Percentiles rank a stretch among this genome's conserved stretches.
Conservation (phyloP, 108 stramenopile species). For the Mayamaea pseudoterrestris region DNA sequence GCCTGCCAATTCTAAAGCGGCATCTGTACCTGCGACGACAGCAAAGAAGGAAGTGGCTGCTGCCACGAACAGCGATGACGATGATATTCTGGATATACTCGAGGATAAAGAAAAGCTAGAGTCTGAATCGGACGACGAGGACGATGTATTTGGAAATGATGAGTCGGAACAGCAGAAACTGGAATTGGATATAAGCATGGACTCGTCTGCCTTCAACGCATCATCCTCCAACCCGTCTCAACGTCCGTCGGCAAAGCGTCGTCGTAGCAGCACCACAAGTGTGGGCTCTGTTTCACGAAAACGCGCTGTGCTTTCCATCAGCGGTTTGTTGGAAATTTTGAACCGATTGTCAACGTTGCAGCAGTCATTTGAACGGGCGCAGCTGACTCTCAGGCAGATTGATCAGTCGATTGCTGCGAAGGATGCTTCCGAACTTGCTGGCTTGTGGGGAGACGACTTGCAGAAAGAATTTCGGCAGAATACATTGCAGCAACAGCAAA, state of each 20-base stretch:
- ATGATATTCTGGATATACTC: constrained; percentile 13
- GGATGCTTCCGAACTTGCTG: constrained; percentile 5
- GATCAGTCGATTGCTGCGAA: constrained; percentile 9
- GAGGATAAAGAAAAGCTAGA: constrained; percentile 5
- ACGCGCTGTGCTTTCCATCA: constrained; percentile 18
- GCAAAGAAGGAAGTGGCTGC: constrained; percentile 5
- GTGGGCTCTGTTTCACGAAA: not conserved
- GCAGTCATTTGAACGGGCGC: constrained; percentile 16
- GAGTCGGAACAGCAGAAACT: constrained; percentile 21
- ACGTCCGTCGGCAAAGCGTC: constrained; percentile 26
- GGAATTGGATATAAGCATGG: constrained; percentile 35
- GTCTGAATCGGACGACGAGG: constrained; percentile 14
- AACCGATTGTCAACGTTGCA: constrained; percentile 19
- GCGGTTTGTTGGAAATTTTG: constrained; percentile 31
- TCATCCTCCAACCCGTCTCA: not conserved
- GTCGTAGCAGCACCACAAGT: constrained; percentile 16
- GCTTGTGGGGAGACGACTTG: constrained; percentile 24
- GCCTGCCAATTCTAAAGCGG: not conserved
- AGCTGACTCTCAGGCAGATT: constrained; percentile 11
- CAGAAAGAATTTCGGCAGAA: constrained; percentile 33
- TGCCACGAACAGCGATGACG: constrained; percentile 27
- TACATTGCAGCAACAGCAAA: constrained; percentile 18
- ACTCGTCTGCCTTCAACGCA: constrained; percentile 10
- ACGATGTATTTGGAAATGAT: constrained; percentile 32
- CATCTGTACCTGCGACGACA: constrained; percentile 1